phyloP scores from a whole-genome alignment of 768 basidiomycete species.

The Brasilioporus rufonigricans region DNA sequence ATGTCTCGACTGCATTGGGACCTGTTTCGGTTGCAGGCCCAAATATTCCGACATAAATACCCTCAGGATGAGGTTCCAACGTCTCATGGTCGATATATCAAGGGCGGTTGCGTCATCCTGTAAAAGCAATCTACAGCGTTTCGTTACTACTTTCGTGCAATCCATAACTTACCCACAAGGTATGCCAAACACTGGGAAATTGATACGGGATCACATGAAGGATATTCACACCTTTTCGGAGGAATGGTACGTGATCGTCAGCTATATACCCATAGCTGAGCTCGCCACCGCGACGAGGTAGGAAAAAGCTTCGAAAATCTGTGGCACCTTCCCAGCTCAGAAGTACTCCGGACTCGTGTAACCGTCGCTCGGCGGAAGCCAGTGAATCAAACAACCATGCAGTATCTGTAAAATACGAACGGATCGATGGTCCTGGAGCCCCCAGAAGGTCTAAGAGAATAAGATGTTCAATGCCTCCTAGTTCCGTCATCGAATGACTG shows the following conservation, averaged over 20 bases:
- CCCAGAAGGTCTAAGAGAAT: conserved; percentile 93
- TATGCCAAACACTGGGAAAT: conserved; percentile 92
- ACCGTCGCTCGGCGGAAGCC: conserved; percentile 63
- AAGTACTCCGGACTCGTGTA: conserved; percentile 67
- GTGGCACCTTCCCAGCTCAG: conserved; percentile 40
- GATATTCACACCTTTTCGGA: conserved; percentile 77
- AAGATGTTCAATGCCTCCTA: conserved; percentile 84
- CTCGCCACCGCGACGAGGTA: conserved; percentile 39
- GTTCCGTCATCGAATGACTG: conserved; percentile 52
- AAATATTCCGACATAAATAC: conserved; percentile 92
- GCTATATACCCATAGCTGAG: conserved; percentile 61
- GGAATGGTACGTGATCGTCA: conserved; percentile 94
- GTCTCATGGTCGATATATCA: conserved; percentile 78
- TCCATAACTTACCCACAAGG: conserved; percentile 50
- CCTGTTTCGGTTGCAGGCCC: conserved; percentile 53
- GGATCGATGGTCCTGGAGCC: conserved; percentile 67
- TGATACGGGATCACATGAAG: conserved; percentile 88
- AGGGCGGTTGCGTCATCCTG: conserved; percentile 90
- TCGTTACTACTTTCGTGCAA: background rate
- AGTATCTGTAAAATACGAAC: conserved; percentile 82
- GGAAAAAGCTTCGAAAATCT: conserved; percentile 67
- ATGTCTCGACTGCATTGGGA: conserved; percentile 24
- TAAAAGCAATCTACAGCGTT: conserved; percentile 4
- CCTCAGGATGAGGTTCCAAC: conserved; percentile 87
- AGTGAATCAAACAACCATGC: conserved; percentile 91